phyloP scores from a whole-genome alignment of 73 alveolate genomes.

The Tetrahymena thermophila region DNA sequence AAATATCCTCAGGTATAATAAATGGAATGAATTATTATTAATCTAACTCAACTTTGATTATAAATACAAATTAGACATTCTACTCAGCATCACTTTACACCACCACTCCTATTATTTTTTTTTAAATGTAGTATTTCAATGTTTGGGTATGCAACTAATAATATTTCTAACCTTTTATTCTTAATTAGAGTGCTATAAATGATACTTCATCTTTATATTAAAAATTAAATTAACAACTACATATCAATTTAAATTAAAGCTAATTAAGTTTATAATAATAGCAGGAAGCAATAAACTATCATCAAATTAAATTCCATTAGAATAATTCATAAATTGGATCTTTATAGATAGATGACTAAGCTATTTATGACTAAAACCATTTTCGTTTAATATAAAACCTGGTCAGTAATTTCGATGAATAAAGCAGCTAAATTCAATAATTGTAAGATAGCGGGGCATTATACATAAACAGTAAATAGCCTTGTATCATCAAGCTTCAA shows the following conservation, averaged over 20 bases:
- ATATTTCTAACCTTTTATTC: neutral
- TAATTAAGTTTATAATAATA: no score
- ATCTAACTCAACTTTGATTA: neutral
- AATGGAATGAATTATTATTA: neutral
- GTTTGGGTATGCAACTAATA: neutral
- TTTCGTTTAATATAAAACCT: neutral
- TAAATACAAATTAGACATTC: neutral
- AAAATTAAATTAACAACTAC: no score
- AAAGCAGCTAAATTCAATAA: neutral
- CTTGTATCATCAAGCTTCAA: neutral
- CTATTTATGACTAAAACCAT: neutral
- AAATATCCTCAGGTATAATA: neutral
- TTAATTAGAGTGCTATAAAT: neutral
- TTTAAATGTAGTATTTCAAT: neutral
- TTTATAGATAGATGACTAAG: neutral
- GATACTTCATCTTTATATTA: neutral
- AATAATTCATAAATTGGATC: no score
- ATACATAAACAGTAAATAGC: neutral
- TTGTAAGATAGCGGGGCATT: neutral
- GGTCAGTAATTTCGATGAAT: neutral
- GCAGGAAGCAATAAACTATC: no score
- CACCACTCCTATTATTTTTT: neutral
- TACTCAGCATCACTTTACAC: neutral
- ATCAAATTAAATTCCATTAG: no score
- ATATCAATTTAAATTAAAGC: no score